Evolutionary conservation across 169 alveolate genomes (phyloP), one percentile per base, ranked within the genome.

Genomic region (Perkinsus marinus): DNA sequence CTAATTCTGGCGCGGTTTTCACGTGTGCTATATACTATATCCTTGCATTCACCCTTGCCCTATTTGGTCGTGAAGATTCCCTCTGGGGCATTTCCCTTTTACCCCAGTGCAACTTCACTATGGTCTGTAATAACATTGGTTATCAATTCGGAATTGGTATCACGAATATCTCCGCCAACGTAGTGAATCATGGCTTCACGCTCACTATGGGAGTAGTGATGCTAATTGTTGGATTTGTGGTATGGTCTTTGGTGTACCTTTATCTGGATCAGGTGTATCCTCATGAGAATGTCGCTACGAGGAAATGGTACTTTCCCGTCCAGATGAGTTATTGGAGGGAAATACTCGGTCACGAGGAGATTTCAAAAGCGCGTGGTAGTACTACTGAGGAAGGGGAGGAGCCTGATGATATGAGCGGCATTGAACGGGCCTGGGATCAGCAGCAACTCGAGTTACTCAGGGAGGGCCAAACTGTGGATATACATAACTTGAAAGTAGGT

Each of bases 221-320:
- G 79, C 30, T 38, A 30, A 39, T 90, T 17, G 39, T 90, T 38
- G 91, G 91, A 2, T 26, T 90, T 39, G 0, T 90, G 6, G 36
- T 37, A 13, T 41, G 38, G 43, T 39, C 91, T 13, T 6, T 38
- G 38, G 39, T 90, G 39, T 90, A 39, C 69, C 34, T 92, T 30
- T 96, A 96, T 91, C 93, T 95, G 13, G 97, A 96, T 47, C 90
- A 95, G 90, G 95, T 95, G 46, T 46, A 91, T 43, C 96, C 95
- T 37, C 92, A 93, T 47, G 95, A 94, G 92, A 94, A 90, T 92
- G 96, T 96, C 39, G 92, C 92, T n/a, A 91, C 95, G 22, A 93
- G 93, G 69, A 90, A 93, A 36, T 95, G 94, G 96, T 92, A 92
- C 90, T 95, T 92, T 92, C 93, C 91, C 39, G 93, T 95, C 90